These are phyloP conservation scores for Linum tenue DNA, from an alignment of 345 rosid species.

Conservation along the genomic window DNA sequence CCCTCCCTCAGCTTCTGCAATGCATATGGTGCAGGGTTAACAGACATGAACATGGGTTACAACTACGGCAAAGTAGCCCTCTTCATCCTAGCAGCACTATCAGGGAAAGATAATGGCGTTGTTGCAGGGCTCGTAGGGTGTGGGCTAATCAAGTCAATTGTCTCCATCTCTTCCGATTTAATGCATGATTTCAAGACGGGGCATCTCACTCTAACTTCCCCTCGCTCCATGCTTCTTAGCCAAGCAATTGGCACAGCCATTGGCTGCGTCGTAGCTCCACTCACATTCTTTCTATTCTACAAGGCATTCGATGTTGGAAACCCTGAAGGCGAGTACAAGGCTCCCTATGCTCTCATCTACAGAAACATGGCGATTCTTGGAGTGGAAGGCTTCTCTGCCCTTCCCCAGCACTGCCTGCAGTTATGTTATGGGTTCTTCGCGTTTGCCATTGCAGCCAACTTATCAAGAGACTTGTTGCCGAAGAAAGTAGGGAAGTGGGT, in stretches of 20 bases:
- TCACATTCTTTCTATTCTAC: conserved; percentile 4
- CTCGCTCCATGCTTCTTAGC: conserved; percentile 2
- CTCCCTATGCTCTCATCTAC: conserved; percentile 4
- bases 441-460: background rate
- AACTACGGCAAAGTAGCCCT: conserved; percentile 2
- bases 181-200: conserved; percentile 4
- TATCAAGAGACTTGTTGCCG: background rate
- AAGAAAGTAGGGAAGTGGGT: background rate
- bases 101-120: background rate
- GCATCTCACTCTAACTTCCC: background rate
- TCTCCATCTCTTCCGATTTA: background rate
- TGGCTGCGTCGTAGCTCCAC: conserved; percentile 1
- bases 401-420: background rate
- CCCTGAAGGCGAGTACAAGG: conserved; percentile 1
- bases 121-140: conserved; percentile 2
- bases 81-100: background rate
- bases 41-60: conserved; percentile 1
- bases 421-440: background rate
- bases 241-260: background rate
- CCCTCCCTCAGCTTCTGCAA: conserved; percentile 1
- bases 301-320: conserved; percentile 4
- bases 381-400: conserved; percentile 1
- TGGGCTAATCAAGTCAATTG: background rate
- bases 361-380: conserved; percentile 5
- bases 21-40: conserved; percentile 1